Conservation (phyloP, 805 yeast genomes). For the Ogataea sp. region DNA sequence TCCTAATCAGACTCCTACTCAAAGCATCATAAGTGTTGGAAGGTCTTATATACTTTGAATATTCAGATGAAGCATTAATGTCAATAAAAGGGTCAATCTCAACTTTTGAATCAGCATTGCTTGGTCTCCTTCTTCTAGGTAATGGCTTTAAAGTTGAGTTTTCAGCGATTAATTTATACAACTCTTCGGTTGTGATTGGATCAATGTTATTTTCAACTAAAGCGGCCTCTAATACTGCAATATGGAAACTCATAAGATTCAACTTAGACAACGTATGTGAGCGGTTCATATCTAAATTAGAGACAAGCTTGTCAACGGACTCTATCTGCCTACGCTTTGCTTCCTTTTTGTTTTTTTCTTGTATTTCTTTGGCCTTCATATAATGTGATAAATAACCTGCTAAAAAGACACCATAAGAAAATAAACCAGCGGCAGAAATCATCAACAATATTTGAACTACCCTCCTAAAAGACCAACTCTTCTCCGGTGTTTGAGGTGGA, state of each 20-base stretch:
- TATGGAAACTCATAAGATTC: slow-evolving; percentile 40
- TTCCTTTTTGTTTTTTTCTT: background rate
- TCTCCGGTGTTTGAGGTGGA: no score
- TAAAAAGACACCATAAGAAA: background rate
- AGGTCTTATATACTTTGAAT: background rate
- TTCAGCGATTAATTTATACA: background rate
- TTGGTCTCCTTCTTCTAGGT: background rate
- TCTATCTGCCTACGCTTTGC: background rate
- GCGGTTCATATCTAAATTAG: background rate
- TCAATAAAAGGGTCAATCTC: background rate
- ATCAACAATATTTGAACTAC: no score
- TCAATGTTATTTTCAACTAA: slow-evolving; percentile 38
- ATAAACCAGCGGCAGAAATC: no score
- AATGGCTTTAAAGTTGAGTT: no score
- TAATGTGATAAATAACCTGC: no score
- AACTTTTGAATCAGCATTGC: background rate
- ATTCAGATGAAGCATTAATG: background rate
- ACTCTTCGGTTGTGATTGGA: slow-evolving; percentile 23
- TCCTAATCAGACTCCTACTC: no score
- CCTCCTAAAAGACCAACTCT: no score
- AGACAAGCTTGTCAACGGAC: background rate
- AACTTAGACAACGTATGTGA: background rate
- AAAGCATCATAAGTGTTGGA: background rate
- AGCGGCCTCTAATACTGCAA: slow-evolving; percentile 50
- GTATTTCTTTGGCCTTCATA: no score